These are phyloP conservation scores for Erucastrum elatum DNA, from an alignment of 345 rosid species.

Conservation along the genomic window DNA sequence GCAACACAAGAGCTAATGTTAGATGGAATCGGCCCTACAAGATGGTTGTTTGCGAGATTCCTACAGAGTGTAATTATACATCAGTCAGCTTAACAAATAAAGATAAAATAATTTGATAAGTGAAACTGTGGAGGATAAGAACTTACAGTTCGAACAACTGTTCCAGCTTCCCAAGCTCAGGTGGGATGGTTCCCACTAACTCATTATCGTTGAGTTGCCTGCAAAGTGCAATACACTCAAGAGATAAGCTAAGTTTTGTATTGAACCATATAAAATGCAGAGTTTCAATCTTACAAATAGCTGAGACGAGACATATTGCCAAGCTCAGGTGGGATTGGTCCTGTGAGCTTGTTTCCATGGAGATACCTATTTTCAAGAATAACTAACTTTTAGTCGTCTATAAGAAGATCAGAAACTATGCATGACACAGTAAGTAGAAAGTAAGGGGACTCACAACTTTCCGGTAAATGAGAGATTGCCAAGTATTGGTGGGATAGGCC, in stretches of 20 bases:
- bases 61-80: conserved; percentile 36
- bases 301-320: conserved; percentile 97
- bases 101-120: not conserved
- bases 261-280: not conserved
- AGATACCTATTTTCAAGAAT: conserved; percentile 58
- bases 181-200: conserved; percentile 72
- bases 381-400: not conserved
- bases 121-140: not conserved
- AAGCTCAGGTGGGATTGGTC: conserved; percentile 87
- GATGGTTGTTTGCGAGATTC: conserved; percentile 82
- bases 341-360: conserved; percentile 87
- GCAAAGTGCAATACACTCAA: not conserved
- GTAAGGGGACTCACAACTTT: conserved; percentile 57
- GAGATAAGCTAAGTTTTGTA: not conserved
- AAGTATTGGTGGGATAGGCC: conserved; percentile 83
- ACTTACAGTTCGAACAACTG: conserved; percentile 92
- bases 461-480: conserved; percentile 91
- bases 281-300: conserved; percentile 61
- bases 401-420: not conserved
- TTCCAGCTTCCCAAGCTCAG: conserved; percentile 91
- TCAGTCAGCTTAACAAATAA: not conserved
- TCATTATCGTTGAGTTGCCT: conserved; percentile 87
- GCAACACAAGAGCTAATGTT: conserved; percentile 83
- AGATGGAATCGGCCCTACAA: conserved; percentile 81
- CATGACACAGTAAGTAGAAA: not conserved